Evolutionary conservation across 1,284 basidiomycete genomes (phyloP).

Genomic region (Erythrobasidium hasegawianum): DNA sequence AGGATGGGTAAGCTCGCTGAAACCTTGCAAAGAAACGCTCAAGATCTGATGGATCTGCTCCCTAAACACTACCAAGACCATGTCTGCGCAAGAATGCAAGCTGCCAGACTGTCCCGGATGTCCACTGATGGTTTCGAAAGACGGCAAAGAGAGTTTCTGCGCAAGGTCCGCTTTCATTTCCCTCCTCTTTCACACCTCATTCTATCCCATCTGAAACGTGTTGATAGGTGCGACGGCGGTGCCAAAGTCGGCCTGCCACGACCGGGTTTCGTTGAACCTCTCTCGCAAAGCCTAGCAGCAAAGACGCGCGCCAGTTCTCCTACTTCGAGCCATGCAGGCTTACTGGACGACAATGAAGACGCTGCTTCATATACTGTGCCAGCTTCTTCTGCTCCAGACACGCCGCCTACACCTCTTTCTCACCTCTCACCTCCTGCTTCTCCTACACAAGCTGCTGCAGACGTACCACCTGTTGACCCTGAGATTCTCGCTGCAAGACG

Average conservation of each 20-base stretch:
- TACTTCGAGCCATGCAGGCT: conserved; percentile 8
- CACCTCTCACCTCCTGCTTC: conserved; percentile 11
- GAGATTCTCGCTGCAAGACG: conserved; percentile 52
- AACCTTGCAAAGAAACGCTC: not conserved
- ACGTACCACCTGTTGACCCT: conserved; percentile 1
- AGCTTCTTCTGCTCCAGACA: conserved; percentile 3
- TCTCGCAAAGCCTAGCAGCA: conserved; percentile 16
- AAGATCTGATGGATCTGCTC: not conserved
- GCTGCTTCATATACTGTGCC: not conserved
- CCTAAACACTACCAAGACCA: conserved; percentile 18
- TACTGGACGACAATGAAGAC: conserved; percentile 1
- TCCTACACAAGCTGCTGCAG: not conserved
- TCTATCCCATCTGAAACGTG: not conserved
- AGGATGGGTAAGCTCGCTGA: conserved; percentile 32
- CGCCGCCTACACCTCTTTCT: conserved; percentile 21
- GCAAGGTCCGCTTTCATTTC: conserved; percentile 12
- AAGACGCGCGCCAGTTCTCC: conserved; percentile 31
- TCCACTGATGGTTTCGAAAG: conserved; percentile 33
- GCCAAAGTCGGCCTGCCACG: conserved; percentile 29
- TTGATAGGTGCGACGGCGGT: conserved; percentile 27
- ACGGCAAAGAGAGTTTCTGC: conserved; percentile 36
- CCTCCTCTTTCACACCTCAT: not conserved
- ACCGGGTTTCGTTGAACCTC: conserved; percentile 28
- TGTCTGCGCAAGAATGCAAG: conserved; percentile 34
- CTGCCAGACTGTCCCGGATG: conserved; percentile 33